Conservation (phyloP, 106 monocot genomes). For the Cymbidium sinense region DNA sequence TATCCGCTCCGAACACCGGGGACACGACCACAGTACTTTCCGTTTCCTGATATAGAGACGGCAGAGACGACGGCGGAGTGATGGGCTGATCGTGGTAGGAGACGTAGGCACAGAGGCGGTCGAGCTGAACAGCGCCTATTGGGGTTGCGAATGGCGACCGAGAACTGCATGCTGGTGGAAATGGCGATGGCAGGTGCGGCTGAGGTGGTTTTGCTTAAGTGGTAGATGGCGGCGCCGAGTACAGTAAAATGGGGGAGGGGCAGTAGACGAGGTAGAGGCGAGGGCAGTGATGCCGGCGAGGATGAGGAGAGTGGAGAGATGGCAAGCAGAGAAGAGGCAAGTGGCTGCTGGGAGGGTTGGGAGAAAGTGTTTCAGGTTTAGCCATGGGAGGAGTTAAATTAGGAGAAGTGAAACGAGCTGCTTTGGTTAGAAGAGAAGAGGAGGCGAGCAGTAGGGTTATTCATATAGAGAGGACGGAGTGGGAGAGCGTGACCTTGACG, state of each 20-base stretch:
- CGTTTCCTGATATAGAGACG: conserved; percentile 40
- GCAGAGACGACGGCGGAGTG: conserved; percentile 44
- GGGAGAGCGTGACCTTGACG: neutral
- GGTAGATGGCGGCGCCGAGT: conserved; percentile 49
- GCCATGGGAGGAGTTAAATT: neutral
- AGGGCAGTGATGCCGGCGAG: conserved; percentile 31
- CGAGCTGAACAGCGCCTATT: conserved; percentile 42
- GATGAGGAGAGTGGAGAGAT: conserved; percentile 26
- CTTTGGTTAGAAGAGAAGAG: no score
- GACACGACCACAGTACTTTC: conserved; percentile 49
- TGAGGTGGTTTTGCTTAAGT: conserved; percentile 32
- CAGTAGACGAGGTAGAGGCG: conserved; percentile 54
- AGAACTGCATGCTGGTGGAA: conserved; percentile 60
- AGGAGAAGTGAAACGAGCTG: no score
- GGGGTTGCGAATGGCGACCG: conserved; percentile 58
- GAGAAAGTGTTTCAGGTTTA: neutral
- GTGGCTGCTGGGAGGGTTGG: neutral
- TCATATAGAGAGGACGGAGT: no score
- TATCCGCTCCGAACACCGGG: conserved; percentile 43
- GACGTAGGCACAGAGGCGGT: conserved; percentile 47
- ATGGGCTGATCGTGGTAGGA: conserved; percentile 54
- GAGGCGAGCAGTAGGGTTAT: no score
- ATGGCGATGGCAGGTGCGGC: conserved; percentile 28
- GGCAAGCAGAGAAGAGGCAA: conserved; percentile 32
- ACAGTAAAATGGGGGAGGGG: conserved; percentile 58